Base-by-base conservation (phyloP, 2,329 filamentous ascomycete species). In the Penicillium sp. region DNA sequence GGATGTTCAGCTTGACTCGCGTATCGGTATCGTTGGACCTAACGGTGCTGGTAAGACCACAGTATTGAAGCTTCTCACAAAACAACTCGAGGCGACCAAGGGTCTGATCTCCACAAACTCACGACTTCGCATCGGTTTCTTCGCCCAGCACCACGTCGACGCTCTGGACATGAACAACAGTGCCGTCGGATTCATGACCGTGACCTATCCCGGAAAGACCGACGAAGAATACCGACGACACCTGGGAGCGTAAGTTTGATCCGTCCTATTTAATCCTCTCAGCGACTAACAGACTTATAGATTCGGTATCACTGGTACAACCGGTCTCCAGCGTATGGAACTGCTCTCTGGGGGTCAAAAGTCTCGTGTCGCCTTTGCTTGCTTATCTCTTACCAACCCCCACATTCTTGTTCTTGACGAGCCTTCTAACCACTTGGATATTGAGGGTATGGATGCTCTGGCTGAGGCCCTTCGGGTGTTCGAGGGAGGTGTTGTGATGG, bases 21-120 rank as follows among this genome's bases (percentile, higher is more conserved):
- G 94, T 60, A 99, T 99, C 66, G 94, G 94, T 70, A 99, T 99
- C 70, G 93, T 99, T n/a, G 94, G 94, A 14, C 94, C 94, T 69
- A 99, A 99, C 82, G 94, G 94, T 76, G 94, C 94, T 43, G 94
- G 94, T 83, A 99, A 99, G 78, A 99, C 94, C 2, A 99, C 94
- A 0, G 89, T 97, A n/a, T 81, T 99, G 64, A 97, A 97, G 77
- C 85, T 99, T n/a, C 87, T 99, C 56, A 96, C 94, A 61, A 91
- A 91, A 59, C 90, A 91, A 67, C 83, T 99, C 22, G 76, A 85
- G 54, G 86, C 94, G 3, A 86, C 87, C 0, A 82, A 85, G 49
- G 94, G 94, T 63, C 70, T 96, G 54, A 96, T 99, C 61, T 92
- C 91, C 6, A 88, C 92, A 67, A 87, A 99, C 73, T 88, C 94